Evolutionary conservation across 2,329 filamentous ascomycete genomes (phyloP), one percentile per base, ranked within the genome.

Genomic region (Fusarium nanum): DNA sequence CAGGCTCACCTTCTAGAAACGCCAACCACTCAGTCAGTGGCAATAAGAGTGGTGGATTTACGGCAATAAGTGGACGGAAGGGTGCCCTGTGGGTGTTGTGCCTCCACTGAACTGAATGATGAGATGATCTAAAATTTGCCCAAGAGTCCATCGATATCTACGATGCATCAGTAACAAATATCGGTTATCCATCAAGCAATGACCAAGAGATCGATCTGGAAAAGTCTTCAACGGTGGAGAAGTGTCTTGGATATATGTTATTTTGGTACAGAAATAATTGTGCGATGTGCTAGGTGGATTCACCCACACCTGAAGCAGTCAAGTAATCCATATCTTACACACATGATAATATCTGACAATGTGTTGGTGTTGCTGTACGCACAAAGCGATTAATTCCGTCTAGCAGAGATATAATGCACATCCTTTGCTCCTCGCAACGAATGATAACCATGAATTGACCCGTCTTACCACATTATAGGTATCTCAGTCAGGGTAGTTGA

Each of bases 1-100:
- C 28, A 30, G 28, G 28, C 28, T 30, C 28, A 41, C 44, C 48
- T 70, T 68, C 64, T 68, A 64, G 64, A 68, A 68, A 37, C 54
- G 57, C 37, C 28, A 67, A 52, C 25, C 42, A 22, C 49, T 67
- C 62, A 49, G 48, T 53, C 52, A 67, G 67, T 70, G 61, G 66
- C 49, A 49, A 64, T 25, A 64, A 34, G n/a, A 58, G 16, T 14
- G 50, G 60, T 64, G 61, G 60, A 60, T 66, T 32, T 60, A 65
- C 55, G 63, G 60, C 53, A 68, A 58, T 63, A 53, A 50, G 47
- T 53, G 58, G 56, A 55, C 41, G 41, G 46, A 52, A 16, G 22
- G 30, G 45, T 34, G 27, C 30, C 25, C 34, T 67, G 56, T 60
- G 62, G 64, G 44, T 64, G 48, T 30, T 64, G 28, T 32, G 46